A percentile compares a stretch with the other conserved stretches of the same genome.
These are phyloP conservation scores for Microsporum ferrugineum DNA, from an alignment of 2,329 filamentous ascomycete genomes.

Conservation along the genomic window DNA sequence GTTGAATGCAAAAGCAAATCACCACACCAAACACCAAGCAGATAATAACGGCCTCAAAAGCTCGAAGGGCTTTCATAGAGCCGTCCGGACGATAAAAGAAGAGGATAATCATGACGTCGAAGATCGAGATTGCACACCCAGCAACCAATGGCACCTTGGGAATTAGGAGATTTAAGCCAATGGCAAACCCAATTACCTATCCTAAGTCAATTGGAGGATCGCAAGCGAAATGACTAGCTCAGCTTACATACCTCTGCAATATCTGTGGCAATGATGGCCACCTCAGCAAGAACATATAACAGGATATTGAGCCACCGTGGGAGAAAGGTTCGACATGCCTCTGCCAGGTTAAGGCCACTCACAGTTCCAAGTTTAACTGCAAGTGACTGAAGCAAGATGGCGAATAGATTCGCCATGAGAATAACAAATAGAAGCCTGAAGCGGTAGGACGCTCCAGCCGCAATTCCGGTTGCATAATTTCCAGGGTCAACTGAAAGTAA, in stretches of 20 bases:
- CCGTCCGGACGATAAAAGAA: slow-evolving; percentile 45
- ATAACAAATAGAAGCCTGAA: slow-evolving; percentile 39
- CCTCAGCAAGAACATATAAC: slow-evolving; percentile 53
- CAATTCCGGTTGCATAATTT: slow-evolving; percentile 40
- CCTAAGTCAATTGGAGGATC: background rate
- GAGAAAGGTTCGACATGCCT: slow-evolving; percentile 54
- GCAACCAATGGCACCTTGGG: slow-evolving; percentile 42
- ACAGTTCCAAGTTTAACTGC: slow-evolving; percentile 56
- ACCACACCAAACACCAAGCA: slow-evolving; percentile 44
- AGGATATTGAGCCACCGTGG: slow-evolving; percentile 53
- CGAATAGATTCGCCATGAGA: slow-evolving; percentile 38
- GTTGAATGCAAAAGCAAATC: slow-evolving; percentile 46
- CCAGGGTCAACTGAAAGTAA: slow-evolving; percentile 36
- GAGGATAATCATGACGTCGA: slow-evolving; percentile 46
- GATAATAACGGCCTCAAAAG: slow-evolving; percentile 46
- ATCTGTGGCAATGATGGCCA: slow-evolving; percentile 60
- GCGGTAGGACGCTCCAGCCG: slow-evolving; percentile 36
- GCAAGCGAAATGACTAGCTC: background rate
- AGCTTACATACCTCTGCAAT: slow-evolving; percentile 48
- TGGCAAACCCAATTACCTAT: slow-evolving; percentile 46
- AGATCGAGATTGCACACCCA: slow-evolving; percentile 46
- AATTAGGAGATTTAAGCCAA: slow-evolving; percentile 44
- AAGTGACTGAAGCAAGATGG: slow-evolving; percentile 38
- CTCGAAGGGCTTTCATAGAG: slow-evolving; percentile 40
- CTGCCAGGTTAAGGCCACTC: slow-evolving; percentile 55